Evolutionary conservation across 2,329 filamentous ascomycete genomes (phyloP).

Genomic region (Davidsoniella australis): DNA sequence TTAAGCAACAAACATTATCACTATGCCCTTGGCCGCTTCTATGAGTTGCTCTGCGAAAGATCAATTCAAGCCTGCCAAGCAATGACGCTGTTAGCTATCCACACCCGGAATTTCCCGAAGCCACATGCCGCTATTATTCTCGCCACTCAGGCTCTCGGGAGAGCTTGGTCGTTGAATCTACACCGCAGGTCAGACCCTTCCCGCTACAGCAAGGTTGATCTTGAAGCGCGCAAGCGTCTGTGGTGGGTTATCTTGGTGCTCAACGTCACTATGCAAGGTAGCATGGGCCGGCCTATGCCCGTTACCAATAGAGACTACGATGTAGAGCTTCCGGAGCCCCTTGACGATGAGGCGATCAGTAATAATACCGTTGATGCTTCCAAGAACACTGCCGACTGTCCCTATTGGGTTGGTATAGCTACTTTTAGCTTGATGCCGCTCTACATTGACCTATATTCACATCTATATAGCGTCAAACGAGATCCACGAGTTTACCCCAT

Average conservation of each 20-base stretch:
- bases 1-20: constrained; percentile 65
- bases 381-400: constrained; percentile 26
- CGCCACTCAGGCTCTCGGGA: constrained; percentile 43
- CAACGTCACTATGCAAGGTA: constrained; percentile 52
- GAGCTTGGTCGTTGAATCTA: constrained; percentile 59
- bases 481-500: constrained; percentile 45
- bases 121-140: constrained; percentile 59
- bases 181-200: constrained; percentile 41
- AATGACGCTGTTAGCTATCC: constrained; percentile 50
- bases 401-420: constrained; percentile 48
- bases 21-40: constrained; percentile 52
- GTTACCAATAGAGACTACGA: constrained; percentile 62
- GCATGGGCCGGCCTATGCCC: constrained; percentile 61
- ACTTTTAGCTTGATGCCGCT: constrained; percentile 48
- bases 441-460: constrained; percentile 57
- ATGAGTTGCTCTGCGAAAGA: constrained; percentile 42
- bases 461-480: constrained; percentile 54
- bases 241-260: constrained; percentile 60
- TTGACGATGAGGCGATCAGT: constrained; percentile 53
- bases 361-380: constrained; percentile 41
- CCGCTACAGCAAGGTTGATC: constrained; percentile 35
- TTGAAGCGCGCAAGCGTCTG: constrained; percentile 59
- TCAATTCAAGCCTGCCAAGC: constrained; percentile 56
- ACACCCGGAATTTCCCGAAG: constrained; percentile 63
- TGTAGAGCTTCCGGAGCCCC: constrained; percentile 53